Conservation (phyloP, 2,329 filamentous ascomycete genomes). For the Alternaria novae-zelandiae region DNA sequence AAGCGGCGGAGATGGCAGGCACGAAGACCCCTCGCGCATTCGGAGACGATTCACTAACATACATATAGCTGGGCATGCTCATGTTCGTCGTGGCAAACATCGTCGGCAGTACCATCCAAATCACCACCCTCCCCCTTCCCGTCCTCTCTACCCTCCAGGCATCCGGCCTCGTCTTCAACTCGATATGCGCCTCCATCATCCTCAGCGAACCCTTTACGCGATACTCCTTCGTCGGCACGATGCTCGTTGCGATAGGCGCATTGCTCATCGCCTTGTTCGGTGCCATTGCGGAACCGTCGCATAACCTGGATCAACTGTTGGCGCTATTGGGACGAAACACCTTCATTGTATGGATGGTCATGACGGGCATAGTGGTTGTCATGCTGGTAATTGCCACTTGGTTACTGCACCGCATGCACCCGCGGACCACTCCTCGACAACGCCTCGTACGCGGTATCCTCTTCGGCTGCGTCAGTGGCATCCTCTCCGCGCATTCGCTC, state of each 20-base stretch:
- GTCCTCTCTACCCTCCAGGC: constrained; percentile 90
- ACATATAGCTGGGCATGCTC: constrained; percentile 75
- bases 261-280: constrained; percentile 92
- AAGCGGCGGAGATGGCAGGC: constrained; percentile 90
- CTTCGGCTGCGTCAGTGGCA: constrained; percentile 87
- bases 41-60: constrained; percentile 16
- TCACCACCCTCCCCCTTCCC: constrained; percentile 91
- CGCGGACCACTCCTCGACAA: constrained; percentile 64
- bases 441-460: constrained; percentile 81
- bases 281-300: constrained; percentile 89
- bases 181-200: constrained; percentile 92
- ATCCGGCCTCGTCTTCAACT: constrained; percentile 97
- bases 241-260: constrained; percentile 88
- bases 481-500: constrained; percentile 90
- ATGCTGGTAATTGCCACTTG: constrained; percentile 64
- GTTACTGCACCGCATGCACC: constrained; percentile 48
- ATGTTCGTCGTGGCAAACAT: constrained; percentile 97
- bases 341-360: constrained; percentile 88
- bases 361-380: constrained; percentile 76
- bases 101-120: constrained; percentile 94
- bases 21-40: constrained; percentile 13
- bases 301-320: constrained; percentile 83
- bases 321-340: constrained; percentile 73
- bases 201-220: constrained; percentile 91
- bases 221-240: constrained; percentile 88